Conservation (phyloP, 352 stramenopile species). For the Phytophthora meadii region DNA sequence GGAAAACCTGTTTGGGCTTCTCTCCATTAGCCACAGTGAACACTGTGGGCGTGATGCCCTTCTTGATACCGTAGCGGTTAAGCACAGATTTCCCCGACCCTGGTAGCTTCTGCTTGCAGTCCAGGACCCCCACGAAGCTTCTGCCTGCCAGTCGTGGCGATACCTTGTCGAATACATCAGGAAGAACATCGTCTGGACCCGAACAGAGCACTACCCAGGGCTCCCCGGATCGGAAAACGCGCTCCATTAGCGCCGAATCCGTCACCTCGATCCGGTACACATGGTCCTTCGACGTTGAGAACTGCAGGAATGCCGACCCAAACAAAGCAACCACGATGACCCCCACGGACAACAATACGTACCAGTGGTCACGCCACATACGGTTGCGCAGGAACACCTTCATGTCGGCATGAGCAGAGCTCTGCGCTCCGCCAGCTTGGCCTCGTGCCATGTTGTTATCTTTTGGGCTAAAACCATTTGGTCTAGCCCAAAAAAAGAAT, state of each 20-base stretch:
- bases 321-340: constrained; percentile 73
- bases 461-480: too few species aligned
- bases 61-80: constrained; percentile 66
- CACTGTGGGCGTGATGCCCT: constrained; percentile 68
- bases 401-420: constrained; percentile 68
- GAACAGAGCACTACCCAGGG: constrained; percentile 85
- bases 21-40: constrained; percentile 85
- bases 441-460: constrained; percentile 34
- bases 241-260: constrained; percentile 57
- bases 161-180: constrained; percentile 76
- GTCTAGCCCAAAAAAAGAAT: background rate
- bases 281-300: constrained; percentile 62
- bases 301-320: constrained; percentile 66
- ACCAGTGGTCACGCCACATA: constrained; percentile 85
- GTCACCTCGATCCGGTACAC: constrained; percentile 73
- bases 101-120: constrained; percentile 71
- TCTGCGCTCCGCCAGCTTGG: constrained; percentile 40
- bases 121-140: constrained; percentile 72
- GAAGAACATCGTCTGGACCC: constrained; percentile 70
- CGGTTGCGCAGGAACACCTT: constrained; percentile 86
- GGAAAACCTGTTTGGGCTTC: constrained; percentile 78
- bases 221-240: constrained; percentile 83
- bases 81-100: constrained; percentile 65
- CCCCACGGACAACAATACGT: constrained; percentile 53
- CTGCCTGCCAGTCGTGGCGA: constrained; percentile 60